Conservation (phyloP, 257 asterid genomes). For the Rauvolfia tetraphylla region DNA sequence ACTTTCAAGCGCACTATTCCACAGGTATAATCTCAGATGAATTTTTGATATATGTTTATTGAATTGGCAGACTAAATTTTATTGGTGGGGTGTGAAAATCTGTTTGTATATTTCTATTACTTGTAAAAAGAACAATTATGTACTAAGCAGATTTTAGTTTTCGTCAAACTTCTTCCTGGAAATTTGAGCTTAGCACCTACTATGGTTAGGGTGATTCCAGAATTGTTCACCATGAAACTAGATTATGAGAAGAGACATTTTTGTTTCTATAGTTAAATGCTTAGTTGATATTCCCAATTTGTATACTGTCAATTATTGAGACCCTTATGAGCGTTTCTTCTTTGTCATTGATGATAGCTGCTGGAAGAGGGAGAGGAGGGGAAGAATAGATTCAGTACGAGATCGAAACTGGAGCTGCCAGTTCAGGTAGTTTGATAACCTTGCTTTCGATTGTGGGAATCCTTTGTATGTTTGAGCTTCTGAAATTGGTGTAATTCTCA, state of each 20-base stretch:
- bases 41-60: background rate
- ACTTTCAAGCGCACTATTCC: constrained; percentile 96
- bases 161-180: background rate
- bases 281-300: background rate
- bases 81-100: background rate
- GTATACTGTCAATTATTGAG: background rate
- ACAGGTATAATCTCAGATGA: constrained; percentile 50
- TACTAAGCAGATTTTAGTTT: background rate
- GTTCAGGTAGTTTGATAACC: constrained; percentile 68
- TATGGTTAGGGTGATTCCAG: background rate
- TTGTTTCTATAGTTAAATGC: background rate
- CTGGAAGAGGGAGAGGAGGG: constrained; percentile 98
- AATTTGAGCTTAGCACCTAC: background rate
- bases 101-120: background rate
- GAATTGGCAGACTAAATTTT: background rate
- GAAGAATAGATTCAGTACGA: constrained; percentile 57
- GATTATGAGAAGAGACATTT: background rate
- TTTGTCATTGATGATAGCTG: constrained; percentile 43
- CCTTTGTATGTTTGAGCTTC: background rate
- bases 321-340: background rate
- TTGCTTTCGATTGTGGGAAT: background rate
- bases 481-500: background rate
- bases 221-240: background rate
- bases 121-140: background rate
- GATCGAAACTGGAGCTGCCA: constrained; percentile 91